These are phyloP conservation scores for Hibiscus mutabilis DNA, from an alignment of 345 rosid genomes.

Conservation along the genomic window DNA sequence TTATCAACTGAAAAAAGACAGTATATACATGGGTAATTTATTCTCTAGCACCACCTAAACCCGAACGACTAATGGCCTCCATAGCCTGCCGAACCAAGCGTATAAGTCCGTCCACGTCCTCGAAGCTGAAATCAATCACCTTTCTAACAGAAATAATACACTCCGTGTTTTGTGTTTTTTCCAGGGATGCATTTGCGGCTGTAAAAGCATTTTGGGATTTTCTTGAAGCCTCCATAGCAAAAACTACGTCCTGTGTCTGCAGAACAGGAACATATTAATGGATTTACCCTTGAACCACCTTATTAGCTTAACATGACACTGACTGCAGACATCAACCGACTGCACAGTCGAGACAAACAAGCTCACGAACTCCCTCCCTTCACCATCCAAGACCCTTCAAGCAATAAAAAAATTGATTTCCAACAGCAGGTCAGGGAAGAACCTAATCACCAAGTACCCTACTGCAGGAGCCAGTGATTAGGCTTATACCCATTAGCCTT, in stretches of 20 bases:
- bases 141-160: slow-evolving; percentile 40
- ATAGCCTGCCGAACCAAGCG: slow-evolving; percentile 46
- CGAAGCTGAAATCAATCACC: slow-evolving; percentile 70
- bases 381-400: neutral
- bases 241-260: slow-evolving; percentile 58
- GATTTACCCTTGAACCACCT: slow-evolving; percentile 15
- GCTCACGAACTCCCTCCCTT: neutral
- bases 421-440: neutral
- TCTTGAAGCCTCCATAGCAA: slow-evolving; percentile 71
- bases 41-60: slow-evolving; percentile 36
- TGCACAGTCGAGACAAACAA: neutral
- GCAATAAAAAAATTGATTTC: neutral
- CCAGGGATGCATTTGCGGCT: slow-evolving; percentile 33
- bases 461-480: neutral
- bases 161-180: slow-evolving; percentile 29
- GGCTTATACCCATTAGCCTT: slow-evolving; percentile 2
- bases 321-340: neutral
- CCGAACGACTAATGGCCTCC: slow-evolving; percentile 42
- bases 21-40: slow-evolving; percentile 33
- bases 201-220: slow-evolving; percentile 51
- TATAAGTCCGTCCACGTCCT: slow-evolving; percentile 57
- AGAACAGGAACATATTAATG: slow-evolving; percentile 24
- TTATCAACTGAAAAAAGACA: slow-evolving; percentile 8
- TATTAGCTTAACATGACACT: slow-evolving; percentile 1
- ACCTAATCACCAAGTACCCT: neutral